These are phyloP conservation scores for Geotrichum reessii DNA, from an alignment of 1,139 yeast genomes.

Conservation along the genomic window DNA sequence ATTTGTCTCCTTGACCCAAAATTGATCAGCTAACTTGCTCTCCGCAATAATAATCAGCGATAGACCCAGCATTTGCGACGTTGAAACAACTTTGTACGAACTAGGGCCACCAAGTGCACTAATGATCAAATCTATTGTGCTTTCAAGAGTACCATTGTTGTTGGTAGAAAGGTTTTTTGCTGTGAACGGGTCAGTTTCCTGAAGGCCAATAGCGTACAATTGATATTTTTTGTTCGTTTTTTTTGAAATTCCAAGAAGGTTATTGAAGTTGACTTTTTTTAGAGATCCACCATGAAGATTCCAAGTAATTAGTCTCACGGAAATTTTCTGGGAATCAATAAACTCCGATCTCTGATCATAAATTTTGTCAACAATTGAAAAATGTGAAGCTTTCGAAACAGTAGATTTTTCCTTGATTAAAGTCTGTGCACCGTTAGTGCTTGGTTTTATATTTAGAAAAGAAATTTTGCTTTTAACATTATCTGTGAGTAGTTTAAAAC, in stretches of 20 bases:
- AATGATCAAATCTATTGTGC: slow-evolving; percentile 37
- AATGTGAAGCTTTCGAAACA: background rate
- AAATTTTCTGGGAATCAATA: slow-evolving; percentile 1
- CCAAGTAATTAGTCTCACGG: slow-evolving; percentile 12
- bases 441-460: background rate
- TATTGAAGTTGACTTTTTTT: slow-evolving; percentile 6
- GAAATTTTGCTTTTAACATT: background rate
- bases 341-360: slow-evolving; percentile 1
- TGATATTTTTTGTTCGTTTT: background rate
- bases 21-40: slow-evolving; percentile 34
- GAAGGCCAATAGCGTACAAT: slow-evolving; percentile 44
- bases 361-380: background rate
- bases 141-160: slow-evolving; percentile 35
- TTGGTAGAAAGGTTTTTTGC: slow-evolving; percentile 44
- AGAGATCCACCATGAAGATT: slow-evolving; percentile 15
- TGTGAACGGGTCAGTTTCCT: slow-evolving; percentile 50
- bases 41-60: slow-evolving; percentile 42
- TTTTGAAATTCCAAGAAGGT: slow-evolving; percentile 10
- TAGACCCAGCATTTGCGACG: slow-evolving; percentile 47
- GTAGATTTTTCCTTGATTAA: background rate
- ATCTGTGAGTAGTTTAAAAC: background rate
- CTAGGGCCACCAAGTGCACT: slow-evolving; percentile 26
- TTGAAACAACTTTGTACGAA: slow-evolving; percentile 34
- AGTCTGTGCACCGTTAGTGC: background rate
- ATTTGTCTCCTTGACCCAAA: slow-evolving; percentile 37